Percentiles rank a stretch among this genome's conserved stretches.
Conservation (phyloP, 2,329 filamentous ascomycete genomes). For the Talaromyces sp. region DNA sequence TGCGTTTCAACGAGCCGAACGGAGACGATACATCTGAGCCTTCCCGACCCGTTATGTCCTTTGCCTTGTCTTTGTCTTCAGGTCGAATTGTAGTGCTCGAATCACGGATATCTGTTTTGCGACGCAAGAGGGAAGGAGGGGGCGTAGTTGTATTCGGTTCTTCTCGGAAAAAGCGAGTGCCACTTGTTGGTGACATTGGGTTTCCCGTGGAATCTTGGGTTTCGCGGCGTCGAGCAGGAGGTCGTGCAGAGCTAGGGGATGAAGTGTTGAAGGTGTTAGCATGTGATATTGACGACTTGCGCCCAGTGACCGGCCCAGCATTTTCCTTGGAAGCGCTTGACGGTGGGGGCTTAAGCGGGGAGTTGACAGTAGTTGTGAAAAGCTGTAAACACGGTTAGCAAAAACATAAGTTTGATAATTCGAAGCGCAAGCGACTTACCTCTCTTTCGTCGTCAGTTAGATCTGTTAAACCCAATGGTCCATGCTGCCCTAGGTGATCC, state of each 20-base stretch:
- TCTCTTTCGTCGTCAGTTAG: conserved; percentile 65
- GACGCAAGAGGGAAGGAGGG: conserved; percentile 54
- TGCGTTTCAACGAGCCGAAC: conserved; percentile 52
- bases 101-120: conserved; percentile 58
- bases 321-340: conserved; percentile 59
- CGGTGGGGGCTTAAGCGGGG: conserved; percentile 77
- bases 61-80: conserved; percentile 49
- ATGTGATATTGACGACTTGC: conserved; percentile 75
- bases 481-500: conserved; percentile 65
- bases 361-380: conserved; percentile 85
- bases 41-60: conserved; percentile 31
- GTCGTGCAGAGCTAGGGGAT: conserved; percentile 68
- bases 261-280: conserved; percentile 59
- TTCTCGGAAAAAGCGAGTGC: conserved; percentile 42
- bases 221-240: conserved; percentile 74
- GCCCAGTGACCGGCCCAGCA: conserved; percentile 43
- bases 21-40: conserved; percentile 39
- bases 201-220: conserved; percentile 64
- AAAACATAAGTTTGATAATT: not conserved
- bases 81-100: conserved; percentile 27
- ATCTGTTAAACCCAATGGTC: conserved; percentile 66
- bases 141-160: conserved; percentile 54
- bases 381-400: conserved; percentile 47
- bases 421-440: conserved; percentile 35
- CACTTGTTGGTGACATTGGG: conserved; percentile 43